Conservation (phyloP, 2,329 filamentous ascomycete species). For the Diaporthe ilicicola region DNA sequence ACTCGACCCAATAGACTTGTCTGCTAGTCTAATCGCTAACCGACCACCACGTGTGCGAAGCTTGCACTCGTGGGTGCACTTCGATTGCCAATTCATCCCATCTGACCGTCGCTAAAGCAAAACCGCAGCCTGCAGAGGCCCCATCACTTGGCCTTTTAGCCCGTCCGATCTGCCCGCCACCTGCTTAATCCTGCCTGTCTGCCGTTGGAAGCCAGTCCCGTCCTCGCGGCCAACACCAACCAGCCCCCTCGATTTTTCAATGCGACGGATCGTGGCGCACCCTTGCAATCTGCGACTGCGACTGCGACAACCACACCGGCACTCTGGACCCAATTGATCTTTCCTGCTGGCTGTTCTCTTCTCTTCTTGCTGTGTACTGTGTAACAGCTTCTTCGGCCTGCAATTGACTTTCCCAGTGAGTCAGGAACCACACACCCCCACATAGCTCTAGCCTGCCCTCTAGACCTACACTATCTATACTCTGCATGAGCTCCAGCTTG, state of each 20-base stretch:
- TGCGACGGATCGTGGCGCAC: slow-evolving; percentile 28
- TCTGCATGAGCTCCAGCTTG: not conserved
- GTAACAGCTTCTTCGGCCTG: slow-evolving; percentile 22
- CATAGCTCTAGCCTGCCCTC: not conserved
- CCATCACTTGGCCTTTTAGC: slow-evolving; percentile 17
- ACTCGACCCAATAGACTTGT: not conserved
- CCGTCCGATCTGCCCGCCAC: slow-evolving; percentile 28
- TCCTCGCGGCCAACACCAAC: slow-evolving; percentile 36
- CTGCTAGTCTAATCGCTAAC: not conserved
- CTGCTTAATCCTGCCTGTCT: slow-evolving; percentile 27
- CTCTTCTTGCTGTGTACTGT: slow-evolving; percentile 19
- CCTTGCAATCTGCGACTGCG: slow-evolving; percentile 25
- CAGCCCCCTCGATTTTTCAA: slow-evolving; percentile 33
- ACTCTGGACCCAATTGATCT: slow-evolving; percentile 26
- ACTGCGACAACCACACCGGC: slow-evolving; percentile 15
- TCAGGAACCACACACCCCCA: not conserved
- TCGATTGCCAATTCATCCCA: slow-evolving; percentile 9
- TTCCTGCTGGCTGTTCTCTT: slow-evolving; percentile 1
- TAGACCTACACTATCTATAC: no score
- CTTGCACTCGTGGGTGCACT: not conserved
- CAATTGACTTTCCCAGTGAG: slow-evolving; percentile 31
- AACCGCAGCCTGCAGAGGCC: not conserved
- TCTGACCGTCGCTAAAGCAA: not conserved
- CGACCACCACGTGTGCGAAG: not conserved
- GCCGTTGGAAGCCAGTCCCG: not conserved